Base-by-base conservation (phyloP, 2,329 filamentous ascomycete species). In the Hypoxylon sp. region DNA sequence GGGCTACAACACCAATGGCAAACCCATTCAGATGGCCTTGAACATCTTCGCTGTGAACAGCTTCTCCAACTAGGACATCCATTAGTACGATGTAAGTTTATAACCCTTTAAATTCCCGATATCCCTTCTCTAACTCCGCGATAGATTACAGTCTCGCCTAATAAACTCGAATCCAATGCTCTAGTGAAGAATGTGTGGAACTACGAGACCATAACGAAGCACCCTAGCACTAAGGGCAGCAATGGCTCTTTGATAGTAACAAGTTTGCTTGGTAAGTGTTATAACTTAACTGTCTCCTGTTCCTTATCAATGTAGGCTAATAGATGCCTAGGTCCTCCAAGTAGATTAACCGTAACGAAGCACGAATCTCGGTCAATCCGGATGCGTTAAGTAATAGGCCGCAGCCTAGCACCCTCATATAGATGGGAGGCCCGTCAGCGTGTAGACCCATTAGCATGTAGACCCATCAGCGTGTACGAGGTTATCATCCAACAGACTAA, bases 61-160 rank as follows among this genome's bases (percentile, higher is more conserved):
- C 8, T 87, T 89, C 39, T 88, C 88, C 0, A 82, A 76, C 1
- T 84, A 81, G 11, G 85, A 86, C 0, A 86, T 97, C 20, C 89
- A 89, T 65, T 94, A 97, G 74, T 98, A 94, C 70, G 93, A 97
- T 79, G 91, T 94, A 79, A 84, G 90, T 84, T 39, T 6, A 54
- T 19, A 2, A 50, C 6, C n/a, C 6, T 4, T 11, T 1, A 2
- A 4, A 2, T 11, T 26, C 13, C n/a, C 3, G 0, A 17, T 15
- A 37, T 15, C 37, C 2, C 17, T 5, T 17, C 10, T 41, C 68
- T 68, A 55, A 69, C n/a, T 19, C 1, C n/a, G 10, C 50, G 26
- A n/a, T 61, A 93, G 91, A 80, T 97, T 22, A 74, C 84, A 3
- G 84, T 94, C 44, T 86, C 88, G 1, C 87, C 84, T 1, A 87